phyloP scores from a whole-genome alignment of 305 asterid species.

The Fraxinus velutina region DNA sequence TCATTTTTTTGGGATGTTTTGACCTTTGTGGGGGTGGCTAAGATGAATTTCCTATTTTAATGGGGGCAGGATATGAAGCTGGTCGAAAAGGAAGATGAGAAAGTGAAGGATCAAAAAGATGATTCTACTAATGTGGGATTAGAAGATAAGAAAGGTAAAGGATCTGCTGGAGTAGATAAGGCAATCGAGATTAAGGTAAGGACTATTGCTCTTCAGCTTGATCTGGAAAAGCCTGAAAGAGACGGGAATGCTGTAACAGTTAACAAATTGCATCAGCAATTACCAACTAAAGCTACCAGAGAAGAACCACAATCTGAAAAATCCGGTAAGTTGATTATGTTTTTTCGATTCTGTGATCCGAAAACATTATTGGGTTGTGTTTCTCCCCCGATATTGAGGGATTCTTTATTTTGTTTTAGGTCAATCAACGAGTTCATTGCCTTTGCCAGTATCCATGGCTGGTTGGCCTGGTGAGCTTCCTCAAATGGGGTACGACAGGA shows the following conservation, averaged over 20 bases:
- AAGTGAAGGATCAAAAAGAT: slow-evolving; percentile 32
- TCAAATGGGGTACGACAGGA: slow-evolving; percentile 72
- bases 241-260: slow-evolving; percentile 37
- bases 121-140: slow-evolving; percentile 25
- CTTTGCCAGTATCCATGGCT: slow-evolving; percentile 18
- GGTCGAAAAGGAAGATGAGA: slow-evolving; percentile 36
- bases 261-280: slow-evolving; percentile 35
- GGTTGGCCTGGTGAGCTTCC: slow-evolving; percentile 96
- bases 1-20: background rate
- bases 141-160: slow-evolving; percentile 45
- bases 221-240: slow-evolving; percentile 64
- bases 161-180: slow-evolving; percentile 36
- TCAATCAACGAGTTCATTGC: slow-evolving; percentile 2
- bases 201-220: slow-evolving; percentile 54
- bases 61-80: slow-evolving; percentile 43
- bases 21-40: slow-evolving; percentile 1
- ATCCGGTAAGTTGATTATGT: slow-evolving; percentile 26
- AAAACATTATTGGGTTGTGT: background rate
- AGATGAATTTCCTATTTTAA: background rate
- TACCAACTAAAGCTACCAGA: slow-evolving; percentile 28
- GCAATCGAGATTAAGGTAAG: slow-evolving; percentile 38
- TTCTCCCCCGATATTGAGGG: background rate
- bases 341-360: background rate
- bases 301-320: slow-evolving; percentile 38
- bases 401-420: background rate